Evolutionary conservation across 208 protist species (phyloP).

Genomic region (Leptomonas pyrrhocoris): DNA sequence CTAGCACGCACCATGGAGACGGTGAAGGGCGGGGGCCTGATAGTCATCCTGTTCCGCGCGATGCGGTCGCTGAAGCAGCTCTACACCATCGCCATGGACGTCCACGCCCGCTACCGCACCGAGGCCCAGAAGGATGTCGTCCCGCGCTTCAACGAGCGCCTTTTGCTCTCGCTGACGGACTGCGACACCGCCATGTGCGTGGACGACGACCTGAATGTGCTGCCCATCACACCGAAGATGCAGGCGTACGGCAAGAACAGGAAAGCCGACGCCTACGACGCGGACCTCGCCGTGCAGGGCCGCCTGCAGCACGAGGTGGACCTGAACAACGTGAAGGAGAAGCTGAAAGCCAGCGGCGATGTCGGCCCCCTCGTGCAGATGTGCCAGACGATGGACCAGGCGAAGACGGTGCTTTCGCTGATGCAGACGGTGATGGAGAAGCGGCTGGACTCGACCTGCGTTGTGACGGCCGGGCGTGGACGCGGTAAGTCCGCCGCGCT

Average conservation of each 20-base stretch:
- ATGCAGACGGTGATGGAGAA: constrained; percentile 98
- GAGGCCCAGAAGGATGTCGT: constrained; percentile 91
- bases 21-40: constrained; percentile 99
- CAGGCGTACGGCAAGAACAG: constrained; percentile 50
- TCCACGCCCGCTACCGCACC: constrained; percentile 94
- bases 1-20: constrained; percentile 99
- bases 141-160: constrained; percentile 99
- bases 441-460: constrained; percentile 95
- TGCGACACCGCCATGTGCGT: constrained; percentile 96
- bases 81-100: constrained; percentile 99
- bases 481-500: constrained; percentile 97
- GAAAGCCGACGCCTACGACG: constrained; percentile 51
- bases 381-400: constrained; percentile 97
- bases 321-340: constrained; percentile 76
- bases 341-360: constrained; percentile 67
- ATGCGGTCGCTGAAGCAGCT: constrained; percentile 97
- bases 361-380: constrained; percentile 93
- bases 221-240: constrained; percentile 96
- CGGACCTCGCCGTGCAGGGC: constrained; percentile 71
- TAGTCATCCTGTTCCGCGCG: constrained; percentile 97
- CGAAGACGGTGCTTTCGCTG: constrained; percentile 96
- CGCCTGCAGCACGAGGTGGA: constrained; percentile 86
- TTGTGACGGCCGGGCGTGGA: constrained; percentile 97
- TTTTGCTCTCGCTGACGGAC: constrained; percentile 97
- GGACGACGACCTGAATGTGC: constrained; percentile 99